Evolutionary conservation across 176 grass and related monocot species (phyloP).

Genomic region (Rhynchospora pubera): DNA sequence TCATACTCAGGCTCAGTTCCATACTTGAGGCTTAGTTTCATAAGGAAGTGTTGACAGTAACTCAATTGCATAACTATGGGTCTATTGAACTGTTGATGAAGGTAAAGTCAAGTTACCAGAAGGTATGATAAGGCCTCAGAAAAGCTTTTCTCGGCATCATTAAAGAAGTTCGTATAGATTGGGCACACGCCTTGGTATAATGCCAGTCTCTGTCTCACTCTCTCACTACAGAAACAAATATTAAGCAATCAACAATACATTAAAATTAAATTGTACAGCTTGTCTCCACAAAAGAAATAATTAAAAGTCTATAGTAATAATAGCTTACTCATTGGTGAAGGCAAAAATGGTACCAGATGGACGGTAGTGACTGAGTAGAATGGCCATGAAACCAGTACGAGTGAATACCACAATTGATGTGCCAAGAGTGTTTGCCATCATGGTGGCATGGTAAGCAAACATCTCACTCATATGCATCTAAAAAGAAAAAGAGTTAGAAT

Average conservation of each 20-base stretch:
- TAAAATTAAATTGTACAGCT: neutral
- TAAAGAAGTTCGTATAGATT: constrained; percentile 70
- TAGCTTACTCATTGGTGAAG: constrained; percentile 87
- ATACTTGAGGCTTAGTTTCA: neutral
- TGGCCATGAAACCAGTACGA: constrained; percentile 87
- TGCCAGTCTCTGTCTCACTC: constrained; percentile 86
- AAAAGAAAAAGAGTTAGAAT: neutral
- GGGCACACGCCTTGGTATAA: constrained; percentile 94
- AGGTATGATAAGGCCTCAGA: constrained; percentile 74
- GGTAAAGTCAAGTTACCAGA: constrained; percentile 42
- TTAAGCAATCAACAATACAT: neutral
- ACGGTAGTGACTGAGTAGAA: constrained; percentile 89
- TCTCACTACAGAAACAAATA: constrained; percentile 54
- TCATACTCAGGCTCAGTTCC: neutral
- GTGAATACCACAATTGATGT: constrained; percentile 99
- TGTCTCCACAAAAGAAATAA: neutral
- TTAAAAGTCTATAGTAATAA: neutral
- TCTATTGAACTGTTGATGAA: neutral
- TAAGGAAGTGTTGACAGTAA: neutral
- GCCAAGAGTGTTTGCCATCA: constrained; percentile 94
- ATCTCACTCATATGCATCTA: constrained; percentile 98
- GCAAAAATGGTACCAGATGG: constrained; percentile 98
- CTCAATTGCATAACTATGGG: neutral
- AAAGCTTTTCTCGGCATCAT: constrained; percentile 80
- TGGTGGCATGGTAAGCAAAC: constrained; percentile 96